Evolutionary conservation across 176 grass and related monocot species (phyloP).

Genomic region (Miscanthus lutarioriparius): DNA sequence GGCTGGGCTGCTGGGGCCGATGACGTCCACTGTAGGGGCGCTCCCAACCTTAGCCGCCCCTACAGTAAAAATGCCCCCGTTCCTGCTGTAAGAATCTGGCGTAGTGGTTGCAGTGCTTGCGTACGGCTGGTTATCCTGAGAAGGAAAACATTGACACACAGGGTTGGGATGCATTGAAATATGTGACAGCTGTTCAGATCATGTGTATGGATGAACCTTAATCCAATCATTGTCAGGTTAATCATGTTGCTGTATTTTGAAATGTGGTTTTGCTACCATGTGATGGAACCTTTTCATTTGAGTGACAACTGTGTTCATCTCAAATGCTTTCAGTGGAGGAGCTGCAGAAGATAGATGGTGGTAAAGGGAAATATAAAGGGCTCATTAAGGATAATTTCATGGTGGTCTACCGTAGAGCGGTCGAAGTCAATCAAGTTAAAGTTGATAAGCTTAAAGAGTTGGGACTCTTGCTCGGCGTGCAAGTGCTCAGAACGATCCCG

Average conservation of each 20-base stretch:
- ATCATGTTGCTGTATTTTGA: not conserved
- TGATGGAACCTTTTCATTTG: not conserved
- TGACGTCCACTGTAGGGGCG: no score
- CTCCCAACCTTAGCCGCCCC: no score
- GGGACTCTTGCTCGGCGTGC: no score
- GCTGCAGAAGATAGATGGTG: not conserved
- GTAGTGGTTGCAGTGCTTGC: not conserved
- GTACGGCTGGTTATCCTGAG: not conserved
- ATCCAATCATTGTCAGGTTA: not conserved
- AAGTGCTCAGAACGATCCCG: no score
- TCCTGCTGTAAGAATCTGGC: no score
- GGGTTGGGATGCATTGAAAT: not conserved
- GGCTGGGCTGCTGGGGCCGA: no score
- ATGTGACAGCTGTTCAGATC: not conserved
- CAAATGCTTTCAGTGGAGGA: not conserved
- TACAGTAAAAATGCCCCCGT: no score
- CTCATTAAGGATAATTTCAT: not conserved
- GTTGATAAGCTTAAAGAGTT: not conserved
- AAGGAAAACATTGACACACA: conserved; percentile 16
- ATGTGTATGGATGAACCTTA: not conserved
- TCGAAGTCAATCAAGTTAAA: not conserved
- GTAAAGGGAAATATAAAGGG: not conserved
- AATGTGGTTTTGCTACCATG: not conserved
- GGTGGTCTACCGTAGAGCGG: not conserved
- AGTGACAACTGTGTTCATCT: not conserved